Base-by-base conservation (phyloP, 768 basidiomycete genomes). In the Podaxis rugospora region DNA sequence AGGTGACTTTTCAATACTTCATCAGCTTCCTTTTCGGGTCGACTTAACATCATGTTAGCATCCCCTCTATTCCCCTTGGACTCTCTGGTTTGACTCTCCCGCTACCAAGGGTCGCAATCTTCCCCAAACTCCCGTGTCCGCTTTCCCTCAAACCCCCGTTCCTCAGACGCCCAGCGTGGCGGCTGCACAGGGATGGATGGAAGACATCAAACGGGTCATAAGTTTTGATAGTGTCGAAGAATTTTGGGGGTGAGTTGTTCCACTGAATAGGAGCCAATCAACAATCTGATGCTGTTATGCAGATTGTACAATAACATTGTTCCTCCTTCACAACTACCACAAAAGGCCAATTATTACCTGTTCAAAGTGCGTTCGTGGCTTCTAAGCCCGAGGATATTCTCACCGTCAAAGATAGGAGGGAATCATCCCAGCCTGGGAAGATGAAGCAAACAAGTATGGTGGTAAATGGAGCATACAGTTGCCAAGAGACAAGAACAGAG, bases 391-490 rank as follows among this genome's bases (percentile, higher is more conserved):
- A 32, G 37, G 4, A 1, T 11, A 18, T 51, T 47, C 37, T 51
- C 57, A 55, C 23, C 44, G 2, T 32, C 25, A 28, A 28, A 50
- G 59, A 51, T 68, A 95, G 93, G 94, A 94, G 68, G 92, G 89
- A 27, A 97, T 98, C 65, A 96, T 96, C 65, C 95, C 95, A 5
- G 95, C 95, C 55, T 97, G 95, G 95, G 95, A 97, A 70, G 95
- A 97, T 67, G 89, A 93, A 51, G 94, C 94, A 18, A 99, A 99
- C 78, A 95, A 95, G 74, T 81, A 90, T 65, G 97, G 97, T 55
- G 97, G 97, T 52, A 99, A 99, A 78, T 99, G 97, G 97, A 91
- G 90, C 70, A 94, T 98, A 63, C 97, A 99, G 74, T 78, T 99
- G 23, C 97, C 97, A 23, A 89, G 90, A 74, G 96, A 98, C 68